phyloP scores from a whole-genome alignment of 164 flowering plant species.

The Malania oleifera region DNA sequence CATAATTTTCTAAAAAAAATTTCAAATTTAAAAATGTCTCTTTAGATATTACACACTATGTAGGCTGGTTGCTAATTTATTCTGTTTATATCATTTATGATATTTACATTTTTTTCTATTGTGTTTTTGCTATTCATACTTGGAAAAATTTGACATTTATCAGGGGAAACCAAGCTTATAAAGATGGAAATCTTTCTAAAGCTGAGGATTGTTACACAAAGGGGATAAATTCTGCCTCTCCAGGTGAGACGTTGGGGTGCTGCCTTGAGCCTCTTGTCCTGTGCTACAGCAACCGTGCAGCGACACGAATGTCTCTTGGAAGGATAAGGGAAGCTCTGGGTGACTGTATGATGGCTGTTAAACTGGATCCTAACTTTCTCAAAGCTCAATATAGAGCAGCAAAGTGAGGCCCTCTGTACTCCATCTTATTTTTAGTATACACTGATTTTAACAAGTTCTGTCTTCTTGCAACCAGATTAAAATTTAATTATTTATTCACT shows the following conservation, averaged over 20 bases:
- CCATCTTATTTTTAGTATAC: too few relatives aligned
- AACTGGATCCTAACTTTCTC: background rate
- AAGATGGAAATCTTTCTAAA: conserved; percentile 19
- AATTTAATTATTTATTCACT: too few relatives aligned
- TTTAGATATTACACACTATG: background rate
- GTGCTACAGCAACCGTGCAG: background rate
- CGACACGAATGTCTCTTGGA: conserved; percentile 2
- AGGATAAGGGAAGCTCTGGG: conserved; percentile 6
- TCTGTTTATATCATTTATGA: background rate
- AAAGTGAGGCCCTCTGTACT: background rate
- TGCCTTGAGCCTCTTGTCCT: conserved; percentile 12
- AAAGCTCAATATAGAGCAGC: conserved; percentile 3
- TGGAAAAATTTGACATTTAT: background rate
- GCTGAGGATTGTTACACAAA: conserved; percentile 31
- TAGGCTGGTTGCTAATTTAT: background rate
- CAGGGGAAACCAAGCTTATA: conserved; percentile 36
- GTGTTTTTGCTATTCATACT: background rate
- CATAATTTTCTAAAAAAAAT: background rate
- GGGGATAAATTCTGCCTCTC: conserved; percentile 18
- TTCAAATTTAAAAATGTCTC: background rate
- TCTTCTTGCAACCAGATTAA: too few relatives aligned
- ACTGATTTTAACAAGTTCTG: too few relatives aligned
- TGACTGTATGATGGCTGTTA: conserved; percentile 1
- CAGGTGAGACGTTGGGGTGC: background rate
- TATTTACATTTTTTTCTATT: background rate